A percentile compares a stretch with the other conserved stretches of the same genome.
Evolutionary conservation across 228 moss, liverwort and hornwort genomes (phyloP).

Genomic region (Sphagnum magellanicum): DNA sequence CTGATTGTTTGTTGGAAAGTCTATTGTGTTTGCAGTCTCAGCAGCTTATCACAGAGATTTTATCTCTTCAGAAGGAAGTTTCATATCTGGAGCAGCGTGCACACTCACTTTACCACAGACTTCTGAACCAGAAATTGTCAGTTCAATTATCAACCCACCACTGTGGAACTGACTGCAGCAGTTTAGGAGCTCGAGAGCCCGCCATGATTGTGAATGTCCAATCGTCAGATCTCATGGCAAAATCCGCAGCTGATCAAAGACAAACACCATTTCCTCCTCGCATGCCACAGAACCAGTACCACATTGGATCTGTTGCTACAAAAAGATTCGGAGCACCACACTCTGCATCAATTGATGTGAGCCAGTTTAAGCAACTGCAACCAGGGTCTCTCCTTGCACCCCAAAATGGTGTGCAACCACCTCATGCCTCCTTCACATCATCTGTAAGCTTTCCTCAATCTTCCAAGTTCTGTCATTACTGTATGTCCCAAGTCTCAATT

Average conservation of each 20-base stretch:
- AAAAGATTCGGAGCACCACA: constrained; percentile 41
- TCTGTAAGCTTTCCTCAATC: constrained; percentile 17
- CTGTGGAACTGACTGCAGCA: constrained; percentile 21
- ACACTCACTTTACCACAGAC: constrained; percentile 65
- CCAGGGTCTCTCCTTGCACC: constrained; percentile 67
- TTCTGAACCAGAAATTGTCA: constrained; percentile 47
- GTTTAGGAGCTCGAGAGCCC: constrained; percentile 22
- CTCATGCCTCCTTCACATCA: constrained; percentile 11
- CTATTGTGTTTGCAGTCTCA: constrained; percentile 36
- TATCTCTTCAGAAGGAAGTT: constrained; percentile 72
- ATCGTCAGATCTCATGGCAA: constrained; percentile 22
- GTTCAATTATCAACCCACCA: constrained; percentile 11
- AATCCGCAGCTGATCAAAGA: constrained; percentile 4
- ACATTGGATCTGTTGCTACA: constrained; percentile 26
- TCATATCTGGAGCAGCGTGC: constrained; percentile 84
- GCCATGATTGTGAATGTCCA: neutral
- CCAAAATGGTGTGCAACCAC: constrained; percentile 5
- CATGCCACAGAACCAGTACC: neutral
- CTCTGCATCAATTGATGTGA: constrained; percentile 27
- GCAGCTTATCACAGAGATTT: constrained; percentile 75
- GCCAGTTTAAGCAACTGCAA: constrained; percentile 34
- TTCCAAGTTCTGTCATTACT: too few species aligned
- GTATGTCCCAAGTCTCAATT: too few species aligned
- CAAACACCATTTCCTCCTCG: neutral
- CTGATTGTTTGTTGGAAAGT: too few species aligned